These are phyloP conservation scores for Botryococcus braunii DNA, from an alignment of 163 green algal genomes.

Conservation along the genomic window DNA sequence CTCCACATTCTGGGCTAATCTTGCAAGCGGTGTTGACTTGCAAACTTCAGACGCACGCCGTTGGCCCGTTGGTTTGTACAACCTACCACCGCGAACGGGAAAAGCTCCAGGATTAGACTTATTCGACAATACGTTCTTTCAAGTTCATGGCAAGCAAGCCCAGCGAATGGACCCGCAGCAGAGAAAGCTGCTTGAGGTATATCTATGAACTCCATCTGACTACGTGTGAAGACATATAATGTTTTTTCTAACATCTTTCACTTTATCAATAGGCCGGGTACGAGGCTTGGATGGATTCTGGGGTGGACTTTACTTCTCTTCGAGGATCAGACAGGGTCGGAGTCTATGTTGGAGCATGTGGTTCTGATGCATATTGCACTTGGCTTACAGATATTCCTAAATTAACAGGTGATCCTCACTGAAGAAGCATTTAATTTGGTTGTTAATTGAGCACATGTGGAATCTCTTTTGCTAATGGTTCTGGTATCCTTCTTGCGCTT, in stretches of 20 bases:
- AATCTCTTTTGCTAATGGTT: no score
- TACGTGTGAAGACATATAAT: no score
- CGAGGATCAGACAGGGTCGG: background rate
- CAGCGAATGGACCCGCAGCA: no score
- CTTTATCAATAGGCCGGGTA: no score
- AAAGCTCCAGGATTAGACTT: constrained; percentile 1
- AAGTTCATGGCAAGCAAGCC: constrained; percentile 9
- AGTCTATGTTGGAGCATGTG: constrained; percentile 8
- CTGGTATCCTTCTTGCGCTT: no score
- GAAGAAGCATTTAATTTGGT: no score
- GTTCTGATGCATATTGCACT: constrained; percentile 1
- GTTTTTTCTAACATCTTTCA: no score
- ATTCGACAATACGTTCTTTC: constrained; percentile 6
- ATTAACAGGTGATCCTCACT: no score
- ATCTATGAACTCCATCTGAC: no score
- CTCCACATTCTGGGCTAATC: constrained; percentile 5
- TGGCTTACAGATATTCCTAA: constrained; percentile 4
- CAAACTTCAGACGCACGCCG: constrained; percentile 1
- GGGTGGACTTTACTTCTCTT: constrained; percentile 3
- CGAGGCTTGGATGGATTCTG: constrained; percentile 11
- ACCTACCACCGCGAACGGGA: background rate
- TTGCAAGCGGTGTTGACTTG: constrained; percentile 1
- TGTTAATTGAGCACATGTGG: no score
- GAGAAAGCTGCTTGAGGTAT: no score
- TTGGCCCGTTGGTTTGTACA: background rate